Evolutionary conservation across 2,329 filamentous ascomycete genomes (phyloP), one percentile per base, ranked within the genome.

Genomic region (Arthrobotrys iridis): DNA sequence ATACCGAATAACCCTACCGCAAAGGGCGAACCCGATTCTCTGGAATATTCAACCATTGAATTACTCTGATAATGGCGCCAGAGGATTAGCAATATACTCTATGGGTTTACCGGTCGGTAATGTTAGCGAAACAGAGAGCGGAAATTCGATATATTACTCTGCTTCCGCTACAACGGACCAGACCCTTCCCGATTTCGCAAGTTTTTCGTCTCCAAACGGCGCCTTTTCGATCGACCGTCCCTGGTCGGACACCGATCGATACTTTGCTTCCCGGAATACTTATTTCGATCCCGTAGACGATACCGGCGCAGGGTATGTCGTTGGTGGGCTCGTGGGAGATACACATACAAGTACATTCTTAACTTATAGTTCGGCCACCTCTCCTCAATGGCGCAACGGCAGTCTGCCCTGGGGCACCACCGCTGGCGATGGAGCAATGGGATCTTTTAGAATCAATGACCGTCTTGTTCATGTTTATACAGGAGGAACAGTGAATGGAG

Each of bases 251-350:
- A n/a, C 1, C 2, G 18, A 20, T 4, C 33, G 18, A 22, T 55
- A 8, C 11, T 30, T 41, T 15, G 30, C 30, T 28, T 58, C 63
- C 1, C 37, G 63, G 30, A 67, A 57, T n/a, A 58, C 10, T 8
- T 67, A 67, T 28, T 67, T 67, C 7, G 63, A 67, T 18, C n/a
- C n/a, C n/a, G n/a, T n/a, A n/a, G 6, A 26, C 4, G 40, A 46
- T 0, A 10, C 1, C 1, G n/a, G 18, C 4, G 4, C 5, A 4
- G 63, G 48, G 6, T 67, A 67, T 20, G 20, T 67, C 6, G 45
- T 67, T 8, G 63, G 63, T 46, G 63, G 63, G 4, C 15, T 18
- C 2, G 40, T 40, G 3, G 37, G 18, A 8, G 26, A 30, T 2
- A 40, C 13, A 1, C 26, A 24, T 10, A 58, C 48, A 1, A 1